phyloP scores from a whole-genome alignment of 1,284 basidiomycete genomes.

The Bjerkandera adusta region DNA sequence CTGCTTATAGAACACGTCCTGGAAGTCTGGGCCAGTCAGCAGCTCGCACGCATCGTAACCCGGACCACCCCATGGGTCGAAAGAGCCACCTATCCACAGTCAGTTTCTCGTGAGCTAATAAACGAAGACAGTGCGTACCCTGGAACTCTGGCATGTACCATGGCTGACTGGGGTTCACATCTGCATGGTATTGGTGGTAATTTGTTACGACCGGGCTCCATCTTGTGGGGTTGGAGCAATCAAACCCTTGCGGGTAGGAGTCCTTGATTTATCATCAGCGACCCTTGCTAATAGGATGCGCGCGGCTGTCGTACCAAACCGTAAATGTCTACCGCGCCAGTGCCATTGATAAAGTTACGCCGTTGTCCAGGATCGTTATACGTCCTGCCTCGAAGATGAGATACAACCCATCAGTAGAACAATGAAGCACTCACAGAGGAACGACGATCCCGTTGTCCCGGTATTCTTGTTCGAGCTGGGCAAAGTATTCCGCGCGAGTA shows the following conservation, averaged over 20 bases:
- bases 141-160: conserved; percentile 60
- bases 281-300: not conserved
- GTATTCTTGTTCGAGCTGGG: conserved; percentile 57
- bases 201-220: conserved; percentile 59
- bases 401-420: not conserved
- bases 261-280: conserved; percentile 37
- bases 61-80: conserved; percentile 74
- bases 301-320: conserved; percentile 34
- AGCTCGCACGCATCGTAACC: conserved; percentile 50
- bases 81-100: conserved; percentile 50
- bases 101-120: not conserved
- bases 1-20: conserved; percentile 72
- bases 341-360: conserved; percentile 69
- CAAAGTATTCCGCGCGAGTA: conserved; percentile 62
- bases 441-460: conserved; percentile 57
- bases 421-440: conserved; percentile 39
- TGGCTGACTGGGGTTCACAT: conserved; percentile 56
- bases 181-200: conserved; percentile 57
- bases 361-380: conserved; percentile 67
- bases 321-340: conserved; percentile 53
- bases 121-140: conserved; percentile 27
- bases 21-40: conserved; percentile 68
- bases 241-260: conserved; percentile 70
- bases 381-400: conserved; percentile 33
- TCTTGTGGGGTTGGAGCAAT: conserved; percentile 61